A percentile compares a stretch with the other conserved stretches of the same genome.
Evolutionary conservation across 139 green algal species (phyloP).

Genomic region (Tetraselmis chui): DNA sequence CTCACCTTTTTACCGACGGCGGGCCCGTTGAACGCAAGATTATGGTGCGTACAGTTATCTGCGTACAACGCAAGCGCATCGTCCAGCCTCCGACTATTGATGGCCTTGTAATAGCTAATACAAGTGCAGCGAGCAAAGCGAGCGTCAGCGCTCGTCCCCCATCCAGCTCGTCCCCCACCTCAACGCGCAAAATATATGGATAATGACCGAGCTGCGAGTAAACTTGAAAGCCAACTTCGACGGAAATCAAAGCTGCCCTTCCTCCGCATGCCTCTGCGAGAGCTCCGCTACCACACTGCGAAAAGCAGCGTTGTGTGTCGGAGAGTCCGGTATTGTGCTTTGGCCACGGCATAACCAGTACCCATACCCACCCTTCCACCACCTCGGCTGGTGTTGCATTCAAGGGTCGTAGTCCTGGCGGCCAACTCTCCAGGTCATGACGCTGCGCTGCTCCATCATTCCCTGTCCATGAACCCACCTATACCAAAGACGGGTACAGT

Average conservation of each 20-base stretch:
- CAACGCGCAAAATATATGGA: neutral
- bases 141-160: too few relatives aligned
- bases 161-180: too few relatives aligned
- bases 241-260: too few relatives aligned
- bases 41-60: neutral
- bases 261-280: too few relatives aligned
- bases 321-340: too few relatives aligned
- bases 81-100: neutral
- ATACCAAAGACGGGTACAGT: too few relatives aligned
- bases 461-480: too few relatives aligned
- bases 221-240: neutral
- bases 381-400: neutral
- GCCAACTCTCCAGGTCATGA: neutral
- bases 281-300: too few relatives aligned
- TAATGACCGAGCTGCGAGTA: neutral
- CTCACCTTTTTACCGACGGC: neutral
- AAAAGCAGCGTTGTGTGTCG: neutral
- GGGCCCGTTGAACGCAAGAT: neutral
- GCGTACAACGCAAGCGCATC: neutral
- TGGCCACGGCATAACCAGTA: too few relatives aligned
- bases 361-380: neutral
- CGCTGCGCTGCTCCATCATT: too few relatives aligned
- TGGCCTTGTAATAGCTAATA: neutral
- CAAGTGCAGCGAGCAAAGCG: neutral
- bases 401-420: neutral